Base-by-base conservation (phyloP, 2,329 filamentous ascomycete genomes). In the Calonectria ilicicola region DNA sequence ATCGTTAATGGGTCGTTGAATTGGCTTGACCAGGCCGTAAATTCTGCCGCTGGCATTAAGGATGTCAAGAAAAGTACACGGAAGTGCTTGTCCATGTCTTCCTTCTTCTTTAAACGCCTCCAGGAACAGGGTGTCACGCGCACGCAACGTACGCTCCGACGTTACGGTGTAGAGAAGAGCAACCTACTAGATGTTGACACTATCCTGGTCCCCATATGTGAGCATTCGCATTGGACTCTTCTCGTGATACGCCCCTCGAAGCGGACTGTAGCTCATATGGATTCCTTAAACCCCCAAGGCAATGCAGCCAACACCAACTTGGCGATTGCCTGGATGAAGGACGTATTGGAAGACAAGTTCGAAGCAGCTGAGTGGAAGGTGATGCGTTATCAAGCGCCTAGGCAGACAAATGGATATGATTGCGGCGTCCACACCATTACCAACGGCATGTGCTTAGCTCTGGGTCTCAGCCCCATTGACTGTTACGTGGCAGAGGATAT, bases 391-490 rank as follows among this genome's bases (percentile, higher is more conserved):
- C 81, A 83, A 19, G 90, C 89, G 42, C 88, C 90, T 0, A 78
- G 75, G 3, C 94, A 96, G 81, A 86, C 84, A 29, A 96, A 96
- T 79, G 88, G 89, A 1, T 91, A 89, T 79, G 94, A 96, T 80
- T 96, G 94, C 76, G 94, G 94, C n/a, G 90, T 95, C 4, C 94
- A 95, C 80, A 90, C 92, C 17, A 91, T 94, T 75, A 90, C 93
- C 21, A 96, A 96, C 79, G 92, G 90, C 19, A 88, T 95, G 60
- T 93, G 91, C 68, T 78, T 91, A 42, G 86, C 88, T 0, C 79
- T 91, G 38, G 89, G 89, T 1, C 76, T 91, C 21, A 87, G 87
- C 72, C 89, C 90, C 2, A 81, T 82, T n/a, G 83, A 85, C 69
- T 81, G 81, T 4, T 91, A 93, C 70, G 77, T 82, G 1, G 83